Conservation (phyloP, 225 moss, liverwort and hornwort species). For the Lunularia cruciata region DNA sequence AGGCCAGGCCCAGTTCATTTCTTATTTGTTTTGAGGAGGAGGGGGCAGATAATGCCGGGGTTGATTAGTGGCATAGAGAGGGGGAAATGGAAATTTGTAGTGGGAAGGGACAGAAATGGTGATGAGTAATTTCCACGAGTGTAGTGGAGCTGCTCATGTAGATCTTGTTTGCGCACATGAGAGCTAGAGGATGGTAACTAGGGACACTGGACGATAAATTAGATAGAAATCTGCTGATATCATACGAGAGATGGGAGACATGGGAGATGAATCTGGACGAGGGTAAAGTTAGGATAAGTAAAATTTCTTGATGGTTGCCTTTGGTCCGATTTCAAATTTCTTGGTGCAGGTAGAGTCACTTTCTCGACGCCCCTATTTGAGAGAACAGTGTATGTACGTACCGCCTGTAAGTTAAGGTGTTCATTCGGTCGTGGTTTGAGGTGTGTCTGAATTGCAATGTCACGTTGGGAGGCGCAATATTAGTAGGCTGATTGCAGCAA, state of each 20-base stretch:
- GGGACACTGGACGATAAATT: slow-evolving; percentile 9
- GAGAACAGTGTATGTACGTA: slow-evolving; percentile 1
- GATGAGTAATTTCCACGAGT: slow-evolving; percentile 9
- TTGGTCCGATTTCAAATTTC: slow-evolving; percentile 11
- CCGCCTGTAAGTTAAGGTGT: slow-evolving; percentile 12
- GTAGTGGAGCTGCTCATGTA: slow-evolving; percentile 22
- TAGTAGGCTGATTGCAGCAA: slow-evolving; percentile 12
- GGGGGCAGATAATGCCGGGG: slow-evolving; percentile 6
- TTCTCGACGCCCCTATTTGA: too few species aligned
- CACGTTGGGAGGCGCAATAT: background rate
- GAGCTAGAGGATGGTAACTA: slow-evolving; percentile 15
- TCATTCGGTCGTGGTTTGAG: slow-evolving; percentile 20
- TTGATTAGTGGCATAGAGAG: background rate
- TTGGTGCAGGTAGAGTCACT: slow-evolving; percentile 12
- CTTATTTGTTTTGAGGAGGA: slow-evolving; percentile 12
- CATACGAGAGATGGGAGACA: slow-evolving; percentile 5
- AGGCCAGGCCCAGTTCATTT: slow-evolving; percentile 15
- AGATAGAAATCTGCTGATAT: slow-evolving; percentile 10
- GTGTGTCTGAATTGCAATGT: background rate
- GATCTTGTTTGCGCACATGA: slow-evolving; percentile 22
- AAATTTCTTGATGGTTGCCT: slow-evolving; percentile 8
- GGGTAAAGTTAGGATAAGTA: slow-evolving; percentile 1
- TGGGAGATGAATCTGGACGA: slow-evolving; percentile 6
- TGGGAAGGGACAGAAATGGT: slow-evolving; percentile 12
- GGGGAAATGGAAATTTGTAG: slow-evolving; percentile 5